These are phyloP conservation scores for Vitis hybrid DNA, from an alignment of 177 flowering plant genomes.

Conservation along the genomic window DNA sequence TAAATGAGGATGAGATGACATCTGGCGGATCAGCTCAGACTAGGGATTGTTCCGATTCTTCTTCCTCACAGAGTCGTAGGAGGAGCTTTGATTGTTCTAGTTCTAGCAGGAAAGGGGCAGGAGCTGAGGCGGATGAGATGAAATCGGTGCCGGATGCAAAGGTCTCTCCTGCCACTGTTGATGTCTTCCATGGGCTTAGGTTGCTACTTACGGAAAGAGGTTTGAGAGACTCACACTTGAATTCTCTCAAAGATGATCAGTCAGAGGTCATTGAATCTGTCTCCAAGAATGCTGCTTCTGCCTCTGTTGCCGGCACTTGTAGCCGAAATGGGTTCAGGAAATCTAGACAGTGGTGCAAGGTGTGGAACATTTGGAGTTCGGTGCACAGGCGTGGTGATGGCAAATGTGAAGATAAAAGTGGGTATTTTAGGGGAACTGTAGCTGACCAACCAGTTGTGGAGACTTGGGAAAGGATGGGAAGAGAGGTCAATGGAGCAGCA, in stretches of 20 bases:
- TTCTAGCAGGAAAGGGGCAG: conserved; percentile 27
- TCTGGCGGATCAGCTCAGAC: conserved; percentile 51
- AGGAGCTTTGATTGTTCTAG: conserved; percentile 43
- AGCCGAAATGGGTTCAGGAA: conserved; percentile 32
- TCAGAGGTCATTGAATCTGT: conserved; percentile 24
- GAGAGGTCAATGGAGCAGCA: conserved; percentile 24
- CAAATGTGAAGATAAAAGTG: conserved; percentile 18
- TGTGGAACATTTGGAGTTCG: conserved; percentile 43
- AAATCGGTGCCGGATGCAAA: conserved; percentile 34
- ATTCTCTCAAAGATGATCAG: conserved; percentile 21
- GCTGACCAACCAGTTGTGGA: conserved; percentile 12
- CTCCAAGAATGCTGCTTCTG: conserved; percentile 17
- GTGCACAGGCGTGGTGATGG: conserved; percentile 26
- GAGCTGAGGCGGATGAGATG: conserved; percentile 38
- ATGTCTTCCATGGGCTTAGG: conserved; percentile 49
- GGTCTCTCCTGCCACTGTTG: conserved; percentile 48
- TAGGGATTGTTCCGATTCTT: conserved; percentile 31
- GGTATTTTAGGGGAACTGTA: conserved; percentile 7
- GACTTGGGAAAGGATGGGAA: conserved; percentile 23
- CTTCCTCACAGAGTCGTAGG: conserved; percentile 22
- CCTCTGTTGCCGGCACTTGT: conserved; percentile 17
- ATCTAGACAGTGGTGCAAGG: conserved; percentile 34
- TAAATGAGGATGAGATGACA: conserved; percentile 16
- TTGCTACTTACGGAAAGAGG: conserved; percentile 50
- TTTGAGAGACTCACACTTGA: conserved; percentile 38